These are phyloP conservation scores for Termitomyces heimii DNA, from an alignment of 768 basidiomycete genomes.

Conservation along the genomic window DNA sequence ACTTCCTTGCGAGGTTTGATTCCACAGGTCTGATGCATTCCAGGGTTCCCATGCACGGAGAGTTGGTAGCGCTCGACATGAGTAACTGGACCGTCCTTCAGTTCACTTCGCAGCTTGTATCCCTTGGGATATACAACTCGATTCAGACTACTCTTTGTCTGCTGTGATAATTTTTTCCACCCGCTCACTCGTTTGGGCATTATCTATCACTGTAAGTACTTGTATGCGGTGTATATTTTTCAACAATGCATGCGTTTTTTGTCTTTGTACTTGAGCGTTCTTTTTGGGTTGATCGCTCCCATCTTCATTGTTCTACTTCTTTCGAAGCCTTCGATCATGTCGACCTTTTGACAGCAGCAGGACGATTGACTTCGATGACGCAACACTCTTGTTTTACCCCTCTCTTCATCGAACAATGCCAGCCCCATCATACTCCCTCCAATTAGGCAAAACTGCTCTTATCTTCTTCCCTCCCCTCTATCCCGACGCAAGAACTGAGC, in stretches of 20 bases:
- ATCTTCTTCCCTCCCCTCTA: slow-evolving; percentile 24
- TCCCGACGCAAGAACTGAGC: not conserved
- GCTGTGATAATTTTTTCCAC: slow-evolving; percentile 24
- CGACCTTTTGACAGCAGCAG: not conserved
- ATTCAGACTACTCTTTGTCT: slow-evolving; percentile 63
- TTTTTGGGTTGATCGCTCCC: not conserved
- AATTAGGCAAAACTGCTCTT: slow-evolving; percentile 26
- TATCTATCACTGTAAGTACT: not conserved
- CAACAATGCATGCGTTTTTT: not conserved
- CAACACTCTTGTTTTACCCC: not conserved
- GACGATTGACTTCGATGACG: not conserved
- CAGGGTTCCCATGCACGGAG: slow-evolving; percentile 13
- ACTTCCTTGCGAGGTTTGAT: slow-evolving; percentile 2
- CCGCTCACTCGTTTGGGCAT: slow-evolving; percentile 15
- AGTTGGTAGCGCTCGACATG: slow-evolving; percentile 3
- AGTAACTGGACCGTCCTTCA: slow-evolving; percentile 38
- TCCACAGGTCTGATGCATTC: not conserved
- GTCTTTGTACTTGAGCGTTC: not conserved
- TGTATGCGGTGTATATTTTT: not conserved
- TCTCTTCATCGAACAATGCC: slow-evolving; percentile 1
- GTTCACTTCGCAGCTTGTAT: slow-evolving; percentile 63
- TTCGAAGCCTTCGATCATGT: not conserved
- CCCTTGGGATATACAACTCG: slow-evolving; percentile 36
- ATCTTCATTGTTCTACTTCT: not conserved
- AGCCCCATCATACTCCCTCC: slow-evolving; percentile 27